A percentile compares a stretch with the other conserved stretches of the same genome.
Conservation (phyloP, 371 early-diverging fungal species). For the Blakeslea trispora region DNA sequence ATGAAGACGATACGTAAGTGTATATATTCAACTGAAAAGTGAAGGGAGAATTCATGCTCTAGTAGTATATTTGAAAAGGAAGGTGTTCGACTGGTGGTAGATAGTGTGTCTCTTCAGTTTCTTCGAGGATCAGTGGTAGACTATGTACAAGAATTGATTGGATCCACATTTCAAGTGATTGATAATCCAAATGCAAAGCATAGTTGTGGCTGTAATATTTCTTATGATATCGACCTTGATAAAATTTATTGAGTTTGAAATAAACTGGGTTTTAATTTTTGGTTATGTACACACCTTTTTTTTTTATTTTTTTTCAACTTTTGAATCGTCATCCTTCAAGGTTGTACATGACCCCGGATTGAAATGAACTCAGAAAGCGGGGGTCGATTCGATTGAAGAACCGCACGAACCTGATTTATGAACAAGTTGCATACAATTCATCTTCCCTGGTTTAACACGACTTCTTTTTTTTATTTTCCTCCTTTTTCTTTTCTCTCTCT, state of each 20-base stretch:
- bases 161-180: slow-evolving; percentile 87
- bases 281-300: background rate
- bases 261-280: slow-evolving; percentile 3
- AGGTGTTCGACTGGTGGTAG: slow-evolving; percentile 82
- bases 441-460: too few species aligned
- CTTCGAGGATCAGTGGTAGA: slow-evolving; percentile 87
- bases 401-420: background rate
- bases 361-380: background rate
- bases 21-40: too few species aligned
- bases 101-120: slow-evolving; percentile 80
- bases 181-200: slow-evolving; percentile 90
- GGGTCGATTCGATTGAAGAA: background rate
- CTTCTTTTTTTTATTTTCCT: slow-evolving; percentile 1
- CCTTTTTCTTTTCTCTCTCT: background rate
- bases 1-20: slow-evolving; percentile 79
- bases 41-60: background rate
- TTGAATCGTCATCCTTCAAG: background rate
- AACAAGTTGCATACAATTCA: too few species aligned
- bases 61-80: slow-evolving; percentile 79
- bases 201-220: slow-evolving; percentile 90
- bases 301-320: background rate
- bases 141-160: slow-evolving; percentile 92
- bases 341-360: background rate
- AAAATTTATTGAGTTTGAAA: slow-evolving; percentile 21
- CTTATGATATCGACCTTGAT: slow-evolving; percentile 56